A percentile compares a stretch with the other conserved stretches of the same genome.
These are phyloP conservation scores for Gillenia trifoliata DNA, from an alignment of 306 rosid genomes.

Conservation along the genomic window DNA sequence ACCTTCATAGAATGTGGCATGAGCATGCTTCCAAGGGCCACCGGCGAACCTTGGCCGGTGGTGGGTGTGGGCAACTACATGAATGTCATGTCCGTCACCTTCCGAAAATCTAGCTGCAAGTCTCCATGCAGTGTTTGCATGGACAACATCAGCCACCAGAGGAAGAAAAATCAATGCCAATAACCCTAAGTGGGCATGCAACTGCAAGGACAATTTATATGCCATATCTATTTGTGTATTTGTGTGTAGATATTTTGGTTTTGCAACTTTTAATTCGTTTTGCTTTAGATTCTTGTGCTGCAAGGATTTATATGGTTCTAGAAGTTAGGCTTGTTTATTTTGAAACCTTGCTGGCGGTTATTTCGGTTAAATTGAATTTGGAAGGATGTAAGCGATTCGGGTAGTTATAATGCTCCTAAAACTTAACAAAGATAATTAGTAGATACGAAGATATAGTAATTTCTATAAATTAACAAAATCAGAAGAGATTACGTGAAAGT, in stretches of 20 bases:
- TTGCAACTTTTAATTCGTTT: not conserved
- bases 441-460: not conserved
- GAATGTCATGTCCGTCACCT: not conserved
- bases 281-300: not conserved
- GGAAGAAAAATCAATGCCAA: slow-evolving; percentile 20
- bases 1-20: slow-evolving; percentile 78
- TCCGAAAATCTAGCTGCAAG: not conserved
- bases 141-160: not conserved
- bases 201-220: slow-evolving; percentile 22
- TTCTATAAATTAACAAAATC: not conserved
- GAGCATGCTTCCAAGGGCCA: slow-evolving; percentile 63
- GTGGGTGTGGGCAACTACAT: not conserved
- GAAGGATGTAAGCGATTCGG: slow-evolving; percentile 17
- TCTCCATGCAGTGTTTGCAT: not conserved
- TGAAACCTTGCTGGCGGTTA: not conserved
- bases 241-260: not conserved
- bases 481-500: not conserved
- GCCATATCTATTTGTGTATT: slow-evolving; percentile 1
- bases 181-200: slow-evolving; percentile 17
- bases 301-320: not conserved
- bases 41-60: slow-evolving; percentile 17
- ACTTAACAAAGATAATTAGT: not conserved
- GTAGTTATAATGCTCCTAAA: slow-evolving; percentile 14
- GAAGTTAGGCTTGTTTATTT: slow-evolving; percentile 7
- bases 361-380: slow-evolving; percentile 11